Conservation (phyloP, 192 early-diverging fungal genomes). For the Coemansia sp. region DNA sequence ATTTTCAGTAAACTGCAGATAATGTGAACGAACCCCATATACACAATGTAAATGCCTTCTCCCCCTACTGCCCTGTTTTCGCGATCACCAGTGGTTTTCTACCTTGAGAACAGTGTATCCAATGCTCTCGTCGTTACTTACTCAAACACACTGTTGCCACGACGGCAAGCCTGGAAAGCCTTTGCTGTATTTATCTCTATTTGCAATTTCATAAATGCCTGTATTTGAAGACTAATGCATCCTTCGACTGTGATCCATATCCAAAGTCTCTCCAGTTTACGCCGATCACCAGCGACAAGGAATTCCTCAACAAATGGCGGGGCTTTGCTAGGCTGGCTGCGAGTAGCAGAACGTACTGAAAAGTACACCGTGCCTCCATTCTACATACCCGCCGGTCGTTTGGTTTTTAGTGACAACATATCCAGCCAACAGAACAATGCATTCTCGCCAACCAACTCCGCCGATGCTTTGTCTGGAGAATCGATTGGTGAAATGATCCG, state of each 20-base stretch:
- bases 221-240: background rate
- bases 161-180: background rate
- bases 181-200: background rate
- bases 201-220: background rate
- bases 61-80: too few relatives aligned
- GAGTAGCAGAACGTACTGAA: slow-evolving; percentile 30
- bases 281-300: background rate
- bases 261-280: background rate
- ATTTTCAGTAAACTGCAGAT: too few relatives aligned
- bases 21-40: too few relatives aligned
- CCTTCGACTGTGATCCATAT: background rate
- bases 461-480: background rate
- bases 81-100: too few relatives aligned
- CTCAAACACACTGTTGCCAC: background rate
- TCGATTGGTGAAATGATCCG: slow-evolving; percentile 11
- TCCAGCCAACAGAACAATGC: background rate
- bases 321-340: slow-evolving; percentile 25
- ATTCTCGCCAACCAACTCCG: background rate
- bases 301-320: slow-evolving; percentile 11
- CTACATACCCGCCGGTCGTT: slow-evolving; percentile 14
- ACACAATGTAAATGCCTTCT: too few relatives aligned
- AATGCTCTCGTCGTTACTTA: background rate
- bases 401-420: slow-evolving; percentile 13
- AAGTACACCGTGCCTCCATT: slow-evolving; percentile 15
- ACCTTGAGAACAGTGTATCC: too few relatives aligned